A percentile compares a stretch with the other conserved stretches of the same genome.
phyloP scores from a whole-genome alignment of 202 grass and related monocot species.

The Schoenoplectus triqueter region DNA sequence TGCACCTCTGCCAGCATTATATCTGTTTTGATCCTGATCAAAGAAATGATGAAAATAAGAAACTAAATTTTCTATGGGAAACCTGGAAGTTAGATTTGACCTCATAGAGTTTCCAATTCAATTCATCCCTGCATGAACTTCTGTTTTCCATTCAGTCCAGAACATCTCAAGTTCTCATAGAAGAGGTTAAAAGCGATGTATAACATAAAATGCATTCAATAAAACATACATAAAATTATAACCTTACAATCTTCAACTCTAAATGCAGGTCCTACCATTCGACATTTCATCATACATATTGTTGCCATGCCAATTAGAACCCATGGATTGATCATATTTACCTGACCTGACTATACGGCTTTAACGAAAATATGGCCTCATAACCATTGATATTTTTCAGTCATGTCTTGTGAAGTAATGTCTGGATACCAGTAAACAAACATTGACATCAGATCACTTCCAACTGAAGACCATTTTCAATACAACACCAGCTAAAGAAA shows the following conservation, averaged over 20 bases:
- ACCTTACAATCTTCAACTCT: conserved; percentile 4
- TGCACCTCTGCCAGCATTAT: conserved; percentile 88
- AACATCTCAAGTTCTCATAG: background rate
- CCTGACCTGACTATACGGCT: background rate
- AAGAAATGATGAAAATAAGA: conserved; percentile 30
- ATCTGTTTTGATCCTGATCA: conserved; percentile 92
- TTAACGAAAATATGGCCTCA: background rate
- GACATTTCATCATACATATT: conserved; percentile 21
- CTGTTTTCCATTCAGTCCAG: background rate
- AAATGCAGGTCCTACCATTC: background rate
- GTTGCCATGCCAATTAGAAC: conserved; percentile 9
- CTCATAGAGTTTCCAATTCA: background rate
- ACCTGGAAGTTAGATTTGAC: background rate
- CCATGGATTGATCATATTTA: conserved; percentile 5
- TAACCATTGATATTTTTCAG: background rate
- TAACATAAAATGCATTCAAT: background rate
- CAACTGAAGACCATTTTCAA: background rate
- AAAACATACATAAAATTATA: background rate
- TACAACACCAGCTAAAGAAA: background rate
- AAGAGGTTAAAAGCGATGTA: conserved; percentile 6
- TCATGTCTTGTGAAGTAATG: background rate
- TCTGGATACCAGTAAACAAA: background rate
- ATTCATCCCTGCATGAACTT: background rate
- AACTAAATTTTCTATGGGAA: background rate
- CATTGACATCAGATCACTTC: conserved; percentile 18